A percentile compares a stretch with the other conserved stretches of the same genome.
Evolutionary conservation across 345 rosid species (phyloP).

Genomic region (Citrus sp.): DNA sequence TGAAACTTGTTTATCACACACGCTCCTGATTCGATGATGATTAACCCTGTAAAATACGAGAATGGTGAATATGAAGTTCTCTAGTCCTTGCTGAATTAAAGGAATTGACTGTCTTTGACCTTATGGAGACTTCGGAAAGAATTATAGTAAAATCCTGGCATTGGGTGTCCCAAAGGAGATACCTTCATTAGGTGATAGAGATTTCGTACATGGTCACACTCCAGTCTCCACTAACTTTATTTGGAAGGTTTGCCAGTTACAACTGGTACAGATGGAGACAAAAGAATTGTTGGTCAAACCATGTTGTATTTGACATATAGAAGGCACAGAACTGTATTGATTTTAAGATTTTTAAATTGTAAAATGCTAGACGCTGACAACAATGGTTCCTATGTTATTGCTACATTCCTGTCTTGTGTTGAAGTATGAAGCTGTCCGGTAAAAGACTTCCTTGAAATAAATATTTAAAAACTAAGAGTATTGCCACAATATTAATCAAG

Average conservation of each 20-base stretch:
- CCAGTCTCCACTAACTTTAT: background rate
- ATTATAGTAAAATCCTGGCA: background rate
- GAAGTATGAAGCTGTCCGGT: background rate
- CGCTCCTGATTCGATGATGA: background rate
- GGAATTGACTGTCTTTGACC: background rate
- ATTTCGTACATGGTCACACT: background rate
- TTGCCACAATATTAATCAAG: background rate
- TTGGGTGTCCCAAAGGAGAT: background rate
- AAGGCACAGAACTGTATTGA: background rate
- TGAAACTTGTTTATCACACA: background rate
- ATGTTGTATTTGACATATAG: background rate
- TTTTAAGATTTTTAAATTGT: background rate
- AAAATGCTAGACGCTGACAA: background rate
- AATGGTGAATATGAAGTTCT: background rate
- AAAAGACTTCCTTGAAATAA: background rate
- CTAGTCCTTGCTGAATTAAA: background rate
- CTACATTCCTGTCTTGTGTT: background rate
- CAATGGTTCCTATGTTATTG: background rate
- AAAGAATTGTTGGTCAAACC: too few species aligned
- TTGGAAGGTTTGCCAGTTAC: background rate
- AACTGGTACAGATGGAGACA: background rate
- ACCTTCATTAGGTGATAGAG: background rate
- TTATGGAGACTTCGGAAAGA: background rate
- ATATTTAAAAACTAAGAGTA: background rate
- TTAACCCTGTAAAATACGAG: background rate